These are phyloP conservation scores for Teratosphaeria epicoccoides DNA, from an alignment of 2,329 filamentous ascomycete species.

Conservation along the genomic window DNA sequence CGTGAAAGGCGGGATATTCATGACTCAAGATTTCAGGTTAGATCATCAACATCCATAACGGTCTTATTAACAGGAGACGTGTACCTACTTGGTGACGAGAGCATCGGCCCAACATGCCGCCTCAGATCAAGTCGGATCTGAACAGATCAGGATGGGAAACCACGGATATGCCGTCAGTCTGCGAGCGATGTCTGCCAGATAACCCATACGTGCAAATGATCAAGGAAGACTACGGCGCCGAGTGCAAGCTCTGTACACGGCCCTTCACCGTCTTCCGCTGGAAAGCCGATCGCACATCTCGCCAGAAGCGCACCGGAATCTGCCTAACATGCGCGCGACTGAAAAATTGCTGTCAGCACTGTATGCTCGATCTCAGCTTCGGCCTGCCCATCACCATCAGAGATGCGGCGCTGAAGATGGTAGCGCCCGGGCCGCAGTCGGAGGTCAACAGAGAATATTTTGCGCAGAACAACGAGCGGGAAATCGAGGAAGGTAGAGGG, in stretches of 20 bases:
- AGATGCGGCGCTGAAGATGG: constrained; percentile 95
- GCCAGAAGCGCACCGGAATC: constrained; percentile 88
- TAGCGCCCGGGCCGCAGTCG: constrained; percentile 83
- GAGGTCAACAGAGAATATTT: constrained; percentile 96
- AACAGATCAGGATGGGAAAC: constrained; percentile 95
- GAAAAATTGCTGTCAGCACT: constrained; percentile 98
- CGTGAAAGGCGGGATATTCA: not conserved
- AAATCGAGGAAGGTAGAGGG: constrained; percentile 82
- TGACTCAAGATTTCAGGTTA: not conserved
- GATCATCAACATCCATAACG: too few species aligned
- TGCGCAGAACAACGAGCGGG: constrained; percentile 91
- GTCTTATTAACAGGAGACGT: too few species aligned
- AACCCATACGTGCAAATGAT: constrained; percentile 99
- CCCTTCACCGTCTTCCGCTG: constrained; percentile 94
- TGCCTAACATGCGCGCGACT: constrained; percentile 92
- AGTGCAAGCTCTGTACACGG: constrained; percentile 67
- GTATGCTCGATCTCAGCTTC: constrained; percentile 95
- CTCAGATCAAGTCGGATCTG: constrained; percentile 91
- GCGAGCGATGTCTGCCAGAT: constrained; percentile 86
- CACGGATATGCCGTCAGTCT: constrained; percentile 68
- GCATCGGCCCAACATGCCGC: constrained; percentile 49
- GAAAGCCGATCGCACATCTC: constrained; percentile 83
- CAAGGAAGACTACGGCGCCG: constrained; percentile 82
- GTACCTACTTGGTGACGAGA: too few species aligned
- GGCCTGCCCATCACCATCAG: constrained; percentile 88